Evolutionary conservation across 1,284 basidiomycete genomes (phyloP).

Genomic region (Trichosporon asahii): DNA sequence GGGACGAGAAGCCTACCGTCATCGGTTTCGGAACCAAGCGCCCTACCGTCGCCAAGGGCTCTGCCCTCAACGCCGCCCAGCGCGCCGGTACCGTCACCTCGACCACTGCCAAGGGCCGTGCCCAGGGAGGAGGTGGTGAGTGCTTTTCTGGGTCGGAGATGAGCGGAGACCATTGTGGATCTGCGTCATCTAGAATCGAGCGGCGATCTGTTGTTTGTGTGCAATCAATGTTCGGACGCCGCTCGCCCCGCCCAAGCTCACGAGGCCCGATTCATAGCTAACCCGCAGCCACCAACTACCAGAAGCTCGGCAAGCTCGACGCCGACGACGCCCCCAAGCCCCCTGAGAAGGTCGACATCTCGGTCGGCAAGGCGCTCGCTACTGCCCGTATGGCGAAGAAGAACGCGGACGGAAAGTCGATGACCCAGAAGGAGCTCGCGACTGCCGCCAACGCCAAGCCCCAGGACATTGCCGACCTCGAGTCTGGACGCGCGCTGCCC

Average conservation of each 20-base stretch:
- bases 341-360: slow-evolving; percentile 69
- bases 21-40: slow-evolving; percentile 46
- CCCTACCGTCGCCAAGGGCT: slow-evolving; percentile 25
- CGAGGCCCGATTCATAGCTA: too few species aligned
- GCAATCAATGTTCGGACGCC: too few species aligned
- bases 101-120: slow-evolving; percentile 25
- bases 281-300: slow-evolving; percentile 76
- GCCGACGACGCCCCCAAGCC: slow-evolving; percentile 95
- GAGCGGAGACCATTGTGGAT: too few species aligned
- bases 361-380: slow-evolving; percentile 69
- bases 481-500: slow-evolving; percentile 82
- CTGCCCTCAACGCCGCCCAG: slow-evolving; percentile 37
- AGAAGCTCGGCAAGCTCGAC: slow-evolving; percentile 88
- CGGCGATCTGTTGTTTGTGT: not conserved
- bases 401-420: slow-evolving; percentile 52
- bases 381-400: slow-evolving; percentile 65
- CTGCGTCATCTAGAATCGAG: too few species aligned
- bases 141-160: not conserved
- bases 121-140: slow-evolving; percentile 19
- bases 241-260: not conserved
- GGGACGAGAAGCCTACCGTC: slow-evolving; percentile 43
- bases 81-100: slow-evolving; percentile 27
- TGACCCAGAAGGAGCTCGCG: slow-evolving; percentile 88
- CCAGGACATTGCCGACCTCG: slow-evolving; percentile 65
- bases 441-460: slow-evolving; percentile 56